Conservation (phyloP, 495 filamentous ascomycete genomes). For the Pseudomonodictys pantanalensis region DNA sequence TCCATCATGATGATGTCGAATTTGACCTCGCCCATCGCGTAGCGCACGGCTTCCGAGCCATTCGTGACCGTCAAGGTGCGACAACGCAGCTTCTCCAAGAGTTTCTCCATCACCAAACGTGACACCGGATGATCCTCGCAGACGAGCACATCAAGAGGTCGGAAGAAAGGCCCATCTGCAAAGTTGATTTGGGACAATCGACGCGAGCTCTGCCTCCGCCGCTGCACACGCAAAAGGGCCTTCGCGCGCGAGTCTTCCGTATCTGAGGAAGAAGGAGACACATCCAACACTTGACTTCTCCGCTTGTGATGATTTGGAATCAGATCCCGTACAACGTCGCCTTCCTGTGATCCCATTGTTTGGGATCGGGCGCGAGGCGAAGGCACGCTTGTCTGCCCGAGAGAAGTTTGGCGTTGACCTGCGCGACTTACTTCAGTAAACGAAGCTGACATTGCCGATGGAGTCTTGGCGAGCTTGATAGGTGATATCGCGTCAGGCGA, state of each 20-base stretch:
- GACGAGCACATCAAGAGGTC: conserved; percentile 88
- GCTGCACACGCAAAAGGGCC: conserved; percentile 87
- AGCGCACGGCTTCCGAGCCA: conserved; percentile 85
- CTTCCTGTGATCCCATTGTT: conserved; percentile 92
- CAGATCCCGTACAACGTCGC: conserved; percentile 72
- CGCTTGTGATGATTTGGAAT: conserved; percentile 77
- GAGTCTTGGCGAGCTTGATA: conserved; percentile 65
- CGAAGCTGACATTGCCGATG: conserved; percentile 50
- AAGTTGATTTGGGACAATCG: conserved; percentile 85
- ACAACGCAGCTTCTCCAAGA: conserved; percentile 91
- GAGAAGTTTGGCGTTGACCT: conserved; percentile 44
- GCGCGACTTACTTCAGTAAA: conserved; percentile 52
- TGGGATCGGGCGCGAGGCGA: conserved; percentile 74
- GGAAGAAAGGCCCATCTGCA: conserved; percentile 77
- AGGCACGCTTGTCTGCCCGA: conserved; percentile 37
- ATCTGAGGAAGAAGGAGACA: conserved; percentile 96
- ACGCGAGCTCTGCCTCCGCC: conserved; percentile 85
- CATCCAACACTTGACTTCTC: conserved; percentile 89
- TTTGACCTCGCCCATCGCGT: conserved; percentile 85
- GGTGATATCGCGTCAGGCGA: conserved; percentile 70
- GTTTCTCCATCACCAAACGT: conserved; percentile 90
- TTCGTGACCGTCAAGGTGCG: conserved; percentile 89
- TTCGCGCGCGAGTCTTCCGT: conserved; percentile 91
- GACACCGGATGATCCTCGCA: conserved; percentile 99
- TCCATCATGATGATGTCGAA: conserved; percentile 98